A percentile compares a stretch with the other conserved stretches of the same genome.
phyloP scores from a whole-genome alignment of 352 stramenopile genomes.

The Pythium aphanidermatum region DNA sequence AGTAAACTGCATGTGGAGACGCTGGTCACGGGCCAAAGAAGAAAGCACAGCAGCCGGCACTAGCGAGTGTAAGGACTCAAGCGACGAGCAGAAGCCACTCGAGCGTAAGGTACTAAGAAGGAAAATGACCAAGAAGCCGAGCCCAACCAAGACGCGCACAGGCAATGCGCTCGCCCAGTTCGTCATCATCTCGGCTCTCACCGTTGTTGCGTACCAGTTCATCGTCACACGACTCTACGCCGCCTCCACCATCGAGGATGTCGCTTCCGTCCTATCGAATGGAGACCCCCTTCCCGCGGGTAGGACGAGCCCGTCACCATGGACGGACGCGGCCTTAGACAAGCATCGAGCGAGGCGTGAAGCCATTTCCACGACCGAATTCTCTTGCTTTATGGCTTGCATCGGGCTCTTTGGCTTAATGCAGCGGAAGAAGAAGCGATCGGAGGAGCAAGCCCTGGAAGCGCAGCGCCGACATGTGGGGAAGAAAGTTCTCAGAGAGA shows the following conservation, averaged over 20 bases:
- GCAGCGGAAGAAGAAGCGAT: conserved; percentile 39
- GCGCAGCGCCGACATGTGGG: conserved; percentile 18
- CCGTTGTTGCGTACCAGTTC: conserved; percentile 53
- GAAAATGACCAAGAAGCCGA: conserved; percentile 17
- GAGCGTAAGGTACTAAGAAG: too few relatives aligned
- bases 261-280: too few relatives aligned
- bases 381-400: conserved; percentile 52
- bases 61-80: too few relatives aligned
- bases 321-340: conserved; percentile 16
- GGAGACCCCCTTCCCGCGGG: background rate
- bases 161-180: conserved; percentile 59
- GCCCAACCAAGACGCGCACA: conserved; percentile 20
- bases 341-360: conserved; percentile 18
- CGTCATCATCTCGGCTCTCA: conserved; percentile 45
- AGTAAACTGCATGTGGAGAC: too few relatives aligned
- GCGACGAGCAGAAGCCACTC: too few relatives aligned
- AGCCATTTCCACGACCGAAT: conserved; percentile 31
- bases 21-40: too few relatives aligned
- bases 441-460: conserved; percentile 12
- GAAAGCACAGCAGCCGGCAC: too few relatives aligned
- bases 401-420: conserved; percentile 57
- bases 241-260: too few relatives aligned
- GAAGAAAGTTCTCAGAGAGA: conserved; percentile 14
- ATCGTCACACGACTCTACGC: conserved; percentile 11
- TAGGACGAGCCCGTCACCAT: conserved; percentile 3